Base-by-base conservation (phyloP, 2,329 filamentous ascomycete genomes). In the Pyricularia sp. region DNA sequence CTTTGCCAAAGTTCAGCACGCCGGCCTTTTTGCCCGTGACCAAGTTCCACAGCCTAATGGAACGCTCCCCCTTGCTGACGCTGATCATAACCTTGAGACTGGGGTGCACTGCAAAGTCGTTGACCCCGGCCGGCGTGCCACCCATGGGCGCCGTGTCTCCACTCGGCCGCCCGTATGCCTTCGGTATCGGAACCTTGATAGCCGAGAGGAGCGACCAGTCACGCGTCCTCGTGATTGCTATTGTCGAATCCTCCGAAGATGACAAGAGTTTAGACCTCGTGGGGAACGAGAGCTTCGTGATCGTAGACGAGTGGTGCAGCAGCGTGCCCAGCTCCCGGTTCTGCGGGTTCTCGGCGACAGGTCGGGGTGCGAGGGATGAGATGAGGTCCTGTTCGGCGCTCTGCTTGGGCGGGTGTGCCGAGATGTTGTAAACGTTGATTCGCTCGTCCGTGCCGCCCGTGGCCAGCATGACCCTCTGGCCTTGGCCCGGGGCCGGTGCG, bases 81-180 rank as follows among this genome's bases (percentile, higher is more conserved):
- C 88, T 96, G 70, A 99, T 88, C 92, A 98, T 97, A 67, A 99
- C 83, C 81, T 97, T 98, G 86, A 97, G 92, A 78, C 92, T 96
- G 0, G 95, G 94, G 77, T 99, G 95, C 30, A 99, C 91, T 2
- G 94, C 93, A 78, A 99, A 97, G 77, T 94, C 92, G 77, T 97
- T 98, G 73, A 98, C 88, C 23, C 95, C 95, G n/a, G 90, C 87
- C 0, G 94, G 94, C 30, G 91, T 88, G 65, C 89, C 91, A 23
- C 93, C 93, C 12, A 90, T 86, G 2, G 91, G 89, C 9, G 93
- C 93, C 23, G 94, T 98, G 78, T 97, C 94, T 70, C 94, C 94
- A 73, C 90, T 94, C 11, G 94, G 94, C 71, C 94, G 85, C 33
- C 93, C 93, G 71, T 87, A 83, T 2, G 89, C 84, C 78, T 94